Percentiles rank a stretch among this genome's conserved stretches.
These are phyloP conservation scores for Ambrosiella cleistominuta DNA, from an alignment of 2,329 filamentous ascomycete species.

Conservation along the genomic window DNA sequence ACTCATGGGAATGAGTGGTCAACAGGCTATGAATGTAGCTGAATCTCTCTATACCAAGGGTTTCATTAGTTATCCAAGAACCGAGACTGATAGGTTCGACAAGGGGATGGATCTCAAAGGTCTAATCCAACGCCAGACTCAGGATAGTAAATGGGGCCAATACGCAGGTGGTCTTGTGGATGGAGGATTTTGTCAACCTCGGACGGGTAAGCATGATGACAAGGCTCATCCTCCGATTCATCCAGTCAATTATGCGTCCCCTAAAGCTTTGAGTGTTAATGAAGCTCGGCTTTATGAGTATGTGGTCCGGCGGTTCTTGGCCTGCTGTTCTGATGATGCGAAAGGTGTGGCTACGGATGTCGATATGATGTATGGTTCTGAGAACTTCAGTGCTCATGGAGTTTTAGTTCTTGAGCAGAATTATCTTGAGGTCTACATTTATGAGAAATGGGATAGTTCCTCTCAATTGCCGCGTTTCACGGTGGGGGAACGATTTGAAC, in stretches of 20 bases:
- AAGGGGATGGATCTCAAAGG: slow-evolving; percentile 67
- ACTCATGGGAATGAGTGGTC: slow-evolving; percentile 78
- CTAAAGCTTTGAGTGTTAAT: slow-evolving; percentile 42
- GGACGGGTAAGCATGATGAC: slow-evolving; percentile 76
- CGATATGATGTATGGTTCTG: slow-evolving; percentile 66
- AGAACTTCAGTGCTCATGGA: slow-evolving; percentile 66
- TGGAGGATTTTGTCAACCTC: slow-evolving; percentile 64
- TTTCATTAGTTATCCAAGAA: slow-evolving; percentile 94
- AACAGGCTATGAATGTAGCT: slow-evolving; percentile 74
- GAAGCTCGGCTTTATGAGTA: slow-evolving; percentile 82
- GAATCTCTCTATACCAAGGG: slow-evolving; percentile 83
- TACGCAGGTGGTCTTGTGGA: slow-evolving; percentile 62
- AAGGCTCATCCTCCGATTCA: slow-evolving; percentile 96
- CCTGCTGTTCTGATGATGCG: slow-evolving; percentile 90
- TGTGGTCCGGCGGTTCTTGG: slow-evolving; percentile 75
- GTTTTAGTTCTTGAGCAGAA: slow-evolving; percentile 75
- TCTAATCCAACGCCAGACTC: slow-evolving; percentile 68
- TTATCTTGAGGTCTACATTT: slow-evolving; percentile 87
- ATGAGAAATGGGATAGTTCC: slow-evolving; percentile 90
- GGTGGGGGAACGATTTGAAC: slow-evolving; percentile 66
- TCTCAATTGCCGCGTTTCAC: slow-evolving; percentile 64
- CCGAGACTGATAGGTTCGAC: slow-evolving; percentile 92
- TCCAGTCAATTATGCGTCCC: slow-evolving; percentile 68
- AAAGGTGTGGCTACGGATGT: slow-evolving; percentile 72
- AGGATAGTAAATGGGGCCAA: slow-evolving; percentile 57